phyloP scores from a whole-genome alignment of 768 basidiomycete species.

The Serpula lacrymans region DNA sequence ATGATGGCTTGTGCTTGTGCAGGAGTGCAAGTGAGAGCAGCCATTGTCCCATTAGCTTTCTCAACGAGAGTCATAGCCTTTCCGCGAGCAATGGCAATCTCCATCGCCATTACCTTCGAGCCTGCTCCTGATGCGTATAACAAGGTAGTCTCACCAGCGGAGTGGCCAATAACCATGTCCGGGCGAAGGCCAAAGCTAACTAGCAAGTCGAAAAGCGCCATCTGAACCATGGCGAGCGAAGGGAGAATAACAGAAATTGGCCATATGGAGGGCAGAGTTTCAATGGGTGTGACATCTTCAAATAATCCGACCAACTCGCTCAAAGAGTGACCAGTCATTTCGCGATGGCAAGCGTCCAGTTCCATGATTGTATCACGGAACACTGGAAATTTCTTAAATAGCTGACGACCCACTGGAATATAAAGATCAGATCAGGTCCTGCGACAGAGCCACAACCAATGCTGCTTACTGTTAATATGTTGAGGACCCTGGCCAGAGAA shows the following conservation, averaged over 20 bases:
- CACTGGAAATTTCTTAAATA: constrained; percentile 29
- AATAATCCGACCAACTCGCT: constrained; percentile 37
- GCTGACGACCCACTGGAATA: constrained; percentile 33
- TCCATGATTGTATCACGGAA: constrained; percentile 38
- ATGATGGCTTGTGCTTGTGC: constrained; percentile 26
- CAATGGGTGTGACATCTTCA: constrained; percentile 7
- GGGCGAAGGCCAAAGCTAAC: constrained; percentile 33
- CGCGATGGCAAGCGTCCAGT: constrained; percentile 32
- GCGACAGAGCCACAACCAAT: background rate
- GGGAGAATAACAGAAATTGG: constrained; percentile 38
- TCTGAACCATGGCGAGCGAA: constrained; percentile 41
- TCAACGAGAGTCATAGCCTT: constrained; percentile 32
- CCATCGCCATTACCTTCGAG: constrained; percentile 37
- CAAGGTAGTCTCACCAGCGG: constrained; percentile 45
- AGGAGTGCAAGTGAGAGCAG: constrained; percentile 35
- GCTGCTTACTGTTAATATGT: constrained; percentile 32
- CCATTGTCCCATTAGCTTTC: constrained; percentile 38
- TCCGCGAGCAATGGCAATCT: constrained; percentile 43
- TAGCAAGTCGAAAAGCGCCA: constrained; percentile 42
- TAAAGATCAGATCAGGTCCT: background rate
- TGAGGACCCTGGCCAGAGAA: constrained; percentile 41
- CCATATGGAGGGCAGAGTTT: constrained; percentile 17
- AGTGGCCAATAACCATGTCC: constrained; percentile 41
- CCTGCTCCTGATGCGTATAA: constrained; percentile 43
- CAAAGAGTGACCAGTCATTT: constrained; percentile 32